Evolutionary conservation across 2,329 filamentous ascomycete species (phyloP).

Genomic region (Pyricularia pennisetigena): DNA sequence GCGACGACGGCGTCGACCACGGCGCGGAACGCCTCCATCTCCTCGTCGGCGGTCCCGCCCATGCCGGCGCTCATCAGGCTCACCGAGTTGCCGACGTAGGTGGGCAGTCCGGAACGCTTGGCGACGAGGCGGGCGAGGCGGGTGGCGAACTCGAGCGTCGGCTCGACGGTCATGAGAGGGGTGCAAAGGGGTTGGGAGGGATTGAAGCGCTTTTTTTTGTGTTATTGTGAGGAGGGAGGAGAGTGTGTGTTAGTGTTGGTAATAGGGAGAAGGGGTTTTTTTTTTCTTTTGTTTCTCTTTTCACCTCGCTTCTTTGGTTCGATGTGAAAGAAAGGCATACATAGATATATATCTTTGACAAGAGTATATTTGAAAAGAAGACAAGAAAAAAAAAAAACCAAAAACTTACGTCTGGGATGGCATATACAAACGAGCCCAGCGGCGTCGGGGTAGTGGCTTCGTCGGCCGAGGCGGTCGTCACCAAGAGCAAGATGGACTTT

Average conservation of each 20-base stretch:
- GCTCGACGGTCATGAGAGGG: constrained; percentile 64
- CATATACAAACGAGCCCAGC: constrained; percentile 88
- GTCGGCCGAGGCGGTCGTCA: constrained; percentile 47
- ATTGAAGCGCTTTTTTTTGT: constrained; percentile 33
- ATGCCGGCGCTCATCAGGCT: constrained; percentile 64
- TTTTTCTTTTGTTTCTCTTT: not conserved
- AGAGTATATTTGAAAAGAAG: too few species aligned
- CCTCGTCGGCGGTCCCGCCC: constrained; percentile 80
- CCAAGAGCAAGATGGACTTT: constrained; percentile 49
- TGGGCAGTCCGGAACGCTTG: constrained; percentile 59
- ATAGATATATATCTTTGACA: too few species aligned
- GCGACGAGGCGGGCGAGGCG: constrained; percentile 76
- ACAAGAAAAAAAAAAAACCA: not conserved
- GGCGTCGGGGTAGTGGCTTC: constrained; percentile 38
- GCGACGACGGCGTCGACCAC: constrained; percentile 61
- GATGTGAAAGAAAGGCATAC: constrained; percentile 1
- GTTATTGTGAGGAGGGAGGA: not conserved
- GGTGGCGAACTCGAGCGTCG: constrained; percentile 77
- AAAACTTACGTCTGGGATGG: constrained; percentile 69
- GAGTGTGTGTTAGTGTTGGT: not conserved
- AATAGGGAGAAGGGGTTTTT: not conserved
- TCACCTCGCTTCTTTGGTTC: not conserved
- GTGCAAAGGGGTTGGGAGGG: constrained; percentile 62
- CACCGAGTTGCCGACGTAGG: constrained; percentile 88
- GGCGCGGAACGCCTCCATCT: constrained; percentile 77